A percentile compares a stretch with the other conserved stretches of the same genome.
phyloP scores from a whole-genome alignment of 176 grass and related monocot species.

The Lolium perenne region DNA sequence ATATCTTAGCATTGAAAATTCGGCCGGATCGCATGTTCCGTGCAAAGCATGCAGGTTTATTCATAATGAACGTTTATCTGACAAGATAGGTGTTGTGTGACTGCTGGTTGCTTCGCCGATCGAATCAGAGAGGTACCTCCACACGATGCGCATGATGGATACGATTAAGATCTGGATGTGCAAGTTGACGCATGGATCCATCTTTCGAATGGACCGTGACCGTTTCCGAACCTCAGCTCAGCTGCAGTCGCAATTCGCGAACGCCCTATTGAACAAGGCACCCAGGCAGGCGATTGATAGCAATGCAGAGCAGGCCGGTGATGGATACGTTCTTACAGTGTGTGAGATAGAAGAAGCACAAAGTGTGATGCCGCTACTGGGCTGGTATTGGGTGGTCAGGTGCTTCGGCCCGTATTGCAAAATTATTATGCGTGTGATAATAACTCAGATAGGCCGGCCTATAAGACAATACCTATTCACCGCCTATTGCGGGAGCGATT shows the following conservation, averaged over 20 bases:
- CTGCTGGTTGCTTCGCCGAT: neutral
- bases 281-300: neutral
- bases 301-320: neutral
- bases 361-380: no score
- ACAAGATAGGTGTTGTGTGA: neutral
- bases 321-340: neutral
- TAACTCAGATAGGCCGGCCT: no score
- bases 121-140: neutral
- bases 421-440: no score
- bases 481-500: no score
- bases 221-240: neutral
- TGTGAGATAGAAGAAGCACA: no score
- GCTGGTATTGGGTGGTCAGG: no score
- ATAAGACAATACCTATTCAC: no score
- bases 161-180: neutral
- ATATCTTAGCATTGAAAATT: no score
- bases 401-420: no score
- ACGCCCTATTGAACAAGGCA: neutral
- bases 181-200: slow-evolving; percentile 22
- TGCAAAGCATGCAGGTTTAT: neutral
- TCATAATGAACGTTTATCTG: neutral
- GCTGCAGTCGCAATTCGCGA: neutral
- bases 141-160: neutral
- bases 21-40: neutral
- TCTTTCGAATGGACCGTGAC: neutral